Evolutionary conservation across 1,139 yeast genomes (phyloP).

Genomic region (Taphrina pruni): DNA sequence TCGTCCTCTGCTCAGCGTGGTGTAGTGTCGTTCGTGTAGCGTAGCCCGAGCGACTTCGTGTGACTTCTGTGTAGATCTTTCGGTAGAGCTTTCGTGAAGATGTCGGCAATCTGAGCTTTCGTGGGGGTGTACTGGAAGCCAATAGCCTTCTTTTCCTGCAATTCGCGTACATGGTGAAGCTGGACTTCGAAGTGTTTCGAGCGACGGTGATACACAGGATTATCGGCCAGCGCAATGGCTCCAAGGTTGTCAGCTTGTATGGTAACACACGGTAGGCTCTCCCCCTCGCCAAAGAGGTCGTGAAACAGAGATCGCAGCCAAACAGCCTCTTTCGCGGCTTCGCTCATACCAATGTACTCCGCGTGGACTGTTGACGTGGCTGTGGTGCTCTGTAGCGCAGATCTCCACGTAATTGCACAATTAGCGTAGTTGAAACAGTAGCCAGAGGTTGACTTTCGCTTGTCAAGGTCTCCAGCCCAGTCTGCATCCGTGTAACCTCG

Average conservation of each 20-base stretch:
- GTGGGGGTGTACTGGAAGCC: not conserved
- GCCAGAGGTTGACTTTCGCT: slow-evolving; percentile 44
- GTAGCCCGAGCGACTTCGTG: not conserved
- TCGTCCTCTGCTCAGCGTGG: no score
- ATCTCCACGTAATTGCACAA: slow-evolving; percentile 46
- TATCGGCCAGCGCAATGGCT: slow-evolving; percentile 42
- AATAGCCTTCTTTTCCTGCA: slow-evolving; percentile 14
- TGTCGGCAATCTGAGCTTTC: not conserved
- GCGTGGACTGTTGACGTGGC: slow-evolving; percentile 46
- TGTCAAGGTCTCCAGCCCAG: slow-evolving; percentile 37
- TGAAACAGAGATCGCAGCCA: slow-evolving; percentile 44
- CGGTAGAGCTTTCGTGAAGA: slow-evolving; percentile 3
- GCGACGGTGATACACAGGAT: slow-evolving; percentile 43
- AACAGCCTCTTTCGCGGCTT: slow-evolving; percentile 45
- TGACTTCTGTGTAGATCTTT: not conserved
- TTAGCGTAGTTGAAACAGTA: slow-evolving; percentile 44
- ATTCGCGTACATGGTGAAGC: slow-evolving; percentile 43
- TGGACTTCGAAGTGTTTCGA: slow-evolving; percentile 44
- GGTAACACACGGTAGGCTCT: not conserved
- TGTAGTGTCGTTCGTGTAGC: no score
- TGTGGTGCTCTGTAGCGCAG: slow-evolving; percentile 45
- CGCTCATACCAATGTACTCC: slow-evolving; percentile 46
- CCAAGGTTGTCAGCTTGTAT: slow-evolving; percentile 43
- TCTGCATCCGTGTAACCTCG: slow-evolving; percentile 43
- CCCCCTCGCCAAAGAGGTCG: not conserved